Evolutionary conservation across 2,329 filamentous ascomycete genomes (phyloP).

Genomic region (Colletotrichum tamarilloi): DNA sequence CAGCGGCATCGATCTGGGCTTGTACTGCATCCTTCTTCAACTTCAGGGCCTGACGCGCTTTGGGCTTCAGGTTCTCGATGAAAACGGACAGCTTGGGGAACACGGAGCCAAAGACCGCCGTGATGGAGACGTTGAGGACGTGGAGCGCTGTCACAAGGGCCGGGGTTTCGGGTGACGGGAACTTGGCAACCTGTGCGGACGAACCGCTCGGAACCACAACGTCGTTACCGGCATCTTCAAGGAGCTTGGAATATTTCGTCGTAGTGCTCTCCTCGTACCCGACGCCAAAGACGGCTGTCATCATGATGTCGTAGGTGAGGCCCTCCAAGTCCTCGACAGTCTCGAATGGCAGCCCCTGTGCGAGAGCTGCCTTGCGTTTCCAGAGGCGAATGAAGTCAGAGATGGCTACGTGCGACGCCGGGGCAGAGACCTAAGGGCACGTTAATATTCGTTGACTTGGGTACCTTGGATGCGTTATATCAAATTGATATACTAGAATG

Average conservation of each 20-base stretch:
- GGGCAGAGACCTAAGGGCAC: background rate
- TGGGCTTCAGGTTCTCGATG: background rate
- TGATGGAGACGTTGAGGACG: background rate
- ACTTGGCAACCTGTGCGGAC: background rate
- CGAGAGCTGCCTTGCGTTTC: background rate
- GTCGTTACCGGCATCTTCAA: background rate
- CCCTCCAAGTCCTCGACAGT: background rate
- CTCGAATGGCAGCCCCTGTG: slow-evolving; percentile 1
- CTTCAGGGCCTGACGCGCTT: background rate
- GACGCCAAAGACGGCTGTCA: background rate
- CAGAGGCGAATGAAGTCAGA: background rate
- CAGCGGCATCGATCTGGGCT: background rate
- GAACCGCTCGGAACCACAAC: fast-evolving
- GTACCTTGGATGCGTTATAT: no score
- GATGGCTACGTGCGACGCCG: background rate
- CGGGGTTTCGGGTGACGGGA: background rate
- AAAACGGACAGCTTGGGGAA: background rate
- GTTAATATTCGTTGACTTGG: no score
- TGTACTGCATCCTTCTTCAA: background rate
- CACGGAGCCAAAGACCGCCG: background rate
- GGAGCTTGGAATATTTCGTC: background rate
- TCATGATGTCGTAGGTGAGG: slow-evolving; percentile 4
- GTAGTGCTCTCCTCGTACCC: background rate
- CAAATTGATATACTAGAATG: fast-evolving
- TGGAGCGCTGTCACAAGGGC: background rate